Base-by-base conservation (phyloP, 2,329 filamentous ascomycete genomes). In the Aspergillus novoparasiticus region DNA sequence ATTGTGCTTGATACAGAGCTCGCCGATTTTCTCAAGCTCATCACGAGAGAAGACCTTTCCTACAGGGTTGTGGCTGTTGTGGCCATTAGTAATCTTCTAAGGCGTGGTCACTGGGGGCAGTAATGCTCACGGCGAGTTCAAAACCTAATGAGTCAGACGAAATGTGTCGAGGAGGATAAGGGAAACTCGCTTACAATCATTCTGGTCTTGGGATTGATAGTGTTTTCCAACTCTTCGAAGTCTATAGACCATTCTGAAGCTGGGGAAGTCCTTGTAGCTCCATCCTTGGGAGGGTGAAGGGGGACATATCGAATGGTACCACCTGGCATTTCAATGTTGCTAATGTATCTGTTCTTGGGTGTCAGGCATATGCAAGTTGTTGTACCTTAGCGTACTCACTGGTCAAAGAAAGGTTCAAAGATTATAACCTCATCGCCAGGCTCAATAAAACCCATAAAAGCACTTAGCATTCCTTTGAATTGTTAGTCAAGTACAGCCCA, bases 361-460 rank as follows among this genome's bases (percentile, higher is more conserved):
- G 39, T 55, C 14, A 56, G 28, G 6, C 28, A 16, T 46, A 21
- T 19, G 14, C 41, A 30, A n/a, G 11, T 28, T 56, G 41, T 23
- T 34, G 2, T 16, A 14, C 14, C 23, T 14, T 41, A 9, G 30
- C 9, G 19, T 56, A 73, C 84, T 75, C 77, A 92, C 89, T 99
- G 95, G 80, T 99, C 95, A 76, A 98, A 99, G 81, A 97, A 99
- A 12, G 95, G 95, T 82, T 99, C 95, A 76, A 99, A 97, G 61
- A 99, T 87, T 69, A 99, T 97, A 68, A 97, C 95, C 79, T 99
- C 95, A 75, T 99, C 95, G 14, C 93, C 95, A 1, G 87, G 86
- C 79, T 99, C 95, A 63, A 99, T 89, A 72, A 99, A 99, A 3
- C 87, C 95, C 95, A 99, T 98, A 75, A 99, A 98, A 0, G 94